Base-by-base conservation (phyloP, 2,329 filamentous ascomycete species). In the Pseudogymnoascus destructans region DNA sequence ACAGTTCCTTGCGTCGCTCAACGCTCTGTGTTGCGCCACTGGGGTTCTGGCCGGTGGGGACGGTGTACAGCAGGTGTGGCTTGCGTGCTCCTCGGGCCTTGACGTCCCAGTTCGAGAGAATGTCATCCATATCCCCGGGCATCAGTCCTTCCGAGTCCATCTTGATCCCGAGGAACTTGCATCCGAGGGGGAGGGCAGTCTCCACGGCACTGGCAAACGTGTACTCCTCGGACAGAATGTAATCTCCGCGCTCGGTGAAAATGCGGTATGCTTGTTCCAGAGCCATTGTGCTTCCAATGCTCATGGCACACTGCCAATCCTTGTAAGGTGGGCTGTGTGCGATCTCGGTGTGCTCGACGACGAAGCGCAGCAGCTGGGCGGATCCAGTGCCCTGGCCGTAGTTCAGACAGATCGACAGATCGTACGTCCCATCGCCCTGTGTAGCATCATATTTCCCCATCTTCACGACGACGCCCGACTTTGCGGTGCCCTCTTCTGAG, bases 281-380 rank as follows among this genome's bases (percentile, higher is more conserved):
- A 0, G 88, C 85, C 21, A 83, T 89, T 0, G 93, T 97, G 71
- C 85, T 93, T 57, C 92, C 93, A 38, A 92, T 80, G 2, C 85
- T 91, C 74, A 96, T 78, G 58, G 84, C 85, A 66, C 88, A 88
- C 63, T 81, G 78, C 93, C 93, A 98, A 73, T 98, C 91, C 15
- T 84, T 79, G 69, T 97, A 97, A 0, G 88, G 89, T 13, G 92
- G 91, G 61, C 82, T 78, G 71, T 89, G 88, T 13, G 95, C 83
- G 59, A 97, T 82, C 73, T 98, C 92, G 0, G 91, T 95, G 73
- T 97, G 93, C 75, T 98, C 93, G 0, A 91, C 95, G 56, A 97
- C 78, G 74, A 87, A 97, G 61, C 93, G 84, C 62, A 96, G 75
- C 70, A 98, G 77, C 73, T 95, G 93, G 3, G 89, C 86, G 9